Conservation (phyloP, 1,284 basidiomycete species). For the Trichosporon coremiiforme region DNA sequence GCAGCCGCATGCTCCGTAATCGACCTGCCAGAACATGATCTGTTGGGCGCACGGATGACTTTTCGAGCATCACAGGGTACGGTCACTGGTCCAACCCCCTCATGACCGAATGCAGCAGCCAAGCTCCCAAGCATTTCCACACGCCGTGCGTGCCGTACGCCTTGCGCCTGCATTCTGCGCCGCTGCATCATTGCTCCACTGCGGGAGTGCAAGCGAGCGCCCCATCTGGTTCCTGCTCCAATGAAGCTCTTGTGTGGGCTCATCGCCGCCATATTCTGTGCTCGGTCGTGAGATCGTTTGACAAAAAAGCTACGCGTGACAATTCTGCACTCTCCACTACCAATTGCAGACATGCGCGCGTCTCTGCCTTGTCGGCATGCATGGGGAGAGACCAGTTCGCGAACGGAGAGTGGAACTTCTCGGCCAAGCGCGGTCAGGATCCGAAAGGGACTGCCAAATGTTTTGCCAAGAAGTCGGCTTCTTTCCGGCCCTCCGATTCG, state of each 20-base stretch:
- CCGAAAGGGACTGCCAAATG: background rate
- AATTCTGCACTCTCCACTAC: too few species aligned
- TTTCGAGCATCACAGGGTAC: too few species aligned
- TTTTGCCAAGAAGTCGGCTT: conserved; percentile 8
- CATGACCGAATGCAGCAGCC: background rate
- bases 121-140: background rate
- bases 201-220: background rate
- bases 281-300: too few species aligned
- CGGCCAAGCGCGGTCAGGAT: background rate
- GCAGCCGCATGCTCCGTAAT: background rate
- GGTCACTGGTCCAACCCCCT: background rate
- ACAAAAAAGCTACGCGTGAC: too few species aligned
- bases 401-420: background rate
- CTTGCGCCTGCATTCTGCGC: background rate
- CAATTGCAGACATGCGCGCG: too few species aligned
- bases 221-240: background rate
- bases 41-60: too few species aligned
- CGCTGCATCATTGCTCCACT: background rate
- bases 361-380: too few species aligned
- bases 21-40: background rate
- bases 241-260: background rate
- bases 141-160: background rate
- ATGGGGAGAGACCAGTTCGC: too few species aligned
- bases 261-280: background rate
- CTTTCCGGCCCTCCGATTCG: background rate